phyloP scores from a whole-genome alignment of 805 yeast genomes.

The Ogataea polymorpha region DNA sequence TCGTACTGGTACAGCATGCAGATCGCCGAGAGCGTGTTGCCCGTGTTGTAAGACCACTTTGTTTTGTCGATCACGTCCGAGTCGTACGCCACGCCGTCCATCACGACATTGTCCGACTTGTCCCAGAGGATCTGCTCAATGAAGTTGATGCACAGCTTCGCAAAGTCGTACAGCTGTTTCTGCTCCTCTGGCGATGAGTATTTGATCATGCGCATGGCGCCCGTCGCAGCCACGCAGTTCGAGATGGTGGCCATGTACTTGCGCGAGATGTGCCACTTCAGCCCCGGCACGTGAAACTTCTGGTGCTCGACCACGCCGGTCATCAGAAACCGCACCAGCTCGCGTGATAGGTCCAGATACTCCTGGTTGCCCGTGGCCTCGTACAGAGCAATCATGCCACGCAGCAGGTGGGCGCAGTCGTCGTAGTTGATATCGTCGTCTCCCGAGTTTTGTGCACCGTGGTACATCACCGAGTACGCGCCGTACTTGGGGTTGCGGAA shows the following conservation, averaged over 20 bases:
- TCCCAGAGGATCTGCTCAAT: conserved; percentile 50
- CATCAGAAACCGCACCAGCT: conserved; percentile 59
- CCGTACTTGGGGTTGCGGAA: conserved; percentile 49
- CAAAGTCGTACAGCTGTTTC: conserved; percentile 48
- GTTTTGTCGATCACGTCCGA: conserved; percentile 45
- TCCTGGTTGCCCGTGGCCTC: conserved; percentile 59
- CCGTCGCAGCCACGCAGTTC: conserved; percentile 64
- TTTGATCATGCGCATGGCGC: conserved; percentile 53
- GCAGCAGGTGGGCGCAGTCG: conserved; percentile 74
- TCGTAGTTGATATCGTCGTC: conserved; percentile 68
- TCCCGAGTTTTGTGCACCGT: conserved; percentile 47
- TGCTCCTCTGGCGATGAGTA: conserved; percentile 41
- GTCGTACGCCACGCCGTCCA: conserved; percentile 58
- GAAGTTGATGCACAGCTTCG: conserved; percentile 58
- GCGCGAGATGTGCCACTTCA: conserved; percentile 63
- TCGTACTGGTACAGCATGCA: conserved; percentile 49
- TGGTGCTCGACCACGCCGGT: conserved; percentile 59
- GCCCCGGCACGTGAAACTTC: conserved; percentile 52
- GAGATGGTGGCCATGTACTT: conserved; percentile 63
- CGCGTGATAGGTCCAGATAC: conserved; percentile 55
- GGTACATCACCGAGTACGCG: conserved; percentile 64
- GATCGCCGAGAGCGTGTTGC: conserved; percentile 59
- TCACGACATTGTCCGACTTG: conserved; percentile 50
- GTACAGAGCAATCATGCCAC: conserved; percentile 61
- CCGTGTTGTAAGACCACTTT: conserved; percentile 69